Evolutionary conservation across 73 alveolate genomes (phyloP).

Genomic region (Paramecium sexaurelia): DNA sequence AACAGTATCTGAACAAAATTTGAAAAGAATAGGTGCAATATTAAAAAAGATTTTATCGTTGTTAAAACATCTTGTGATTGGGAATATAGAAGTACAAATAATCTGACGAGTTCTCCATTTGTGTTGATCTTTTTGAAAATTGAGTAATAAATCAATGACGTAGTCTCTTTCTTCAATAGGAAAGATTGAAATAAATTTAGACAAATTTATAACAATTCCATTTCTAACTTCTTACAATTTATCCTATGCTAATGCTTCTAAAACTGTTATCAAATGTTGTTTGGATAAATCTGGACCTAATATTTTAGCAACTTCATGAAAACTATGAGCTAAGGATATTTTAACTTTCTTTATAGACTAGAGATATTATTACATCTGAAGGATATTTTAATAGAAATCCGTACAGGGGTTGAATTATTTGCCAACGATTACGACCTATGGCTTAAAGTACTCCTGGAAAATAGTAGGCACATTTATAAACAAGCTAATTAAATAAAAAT

Average conservation of each 20-base stretch:
- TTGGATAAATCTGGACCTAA: conserved; percentile 73
- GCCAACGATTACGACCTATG: conserved; percentile 54
- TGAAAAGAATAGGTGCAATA: conserved; percentile 62
- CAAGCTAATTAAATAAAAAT: not conserved
- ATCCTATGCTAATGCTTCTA: conserved; percentile 66
- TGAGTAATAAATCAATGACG: conserved; percentile 47
- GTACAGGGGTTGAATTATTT: not conserved
- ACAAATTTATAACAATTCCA: conserved; percentile 50
- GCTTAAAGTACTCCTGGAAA: conserved; percentile 61
- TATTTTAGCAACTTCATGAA: conserved; percentile 77
- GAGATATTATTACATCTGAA: conserved; percentile 6
- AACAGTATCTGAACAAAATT: conserved; percentile 65
- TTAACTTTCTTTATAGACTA: conserved; percentile 52
- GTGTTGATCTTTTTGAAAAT: conserved; percentile 44
- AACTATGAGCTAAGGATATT: conserved; percentile 69
- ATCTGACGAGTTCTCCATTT: conserved; percentile 63
- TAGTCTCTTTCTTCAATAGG: conserved; percentile 62
- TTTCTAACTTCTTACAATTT: conserved; percentile 58
- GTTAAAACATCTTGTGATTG: conserved; percentile 38
- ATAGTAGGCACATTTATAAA: conserved; percentile 60
- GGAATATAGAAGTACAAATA: conserved; percentile 45
- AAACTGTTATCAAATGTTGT: conserved; percentile 51
- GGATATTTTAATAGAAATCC: conserved; percentile 20
- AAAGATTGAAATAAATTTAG: conserved; percentile 56
- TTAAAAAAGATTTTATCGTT: conserved; percentile 47